Percentiles rank a stretch among this genome's conserved stretches.
Conservation (phyloP, 805 yeast species). For the Wickerhamomyces mucosus region DNA sequence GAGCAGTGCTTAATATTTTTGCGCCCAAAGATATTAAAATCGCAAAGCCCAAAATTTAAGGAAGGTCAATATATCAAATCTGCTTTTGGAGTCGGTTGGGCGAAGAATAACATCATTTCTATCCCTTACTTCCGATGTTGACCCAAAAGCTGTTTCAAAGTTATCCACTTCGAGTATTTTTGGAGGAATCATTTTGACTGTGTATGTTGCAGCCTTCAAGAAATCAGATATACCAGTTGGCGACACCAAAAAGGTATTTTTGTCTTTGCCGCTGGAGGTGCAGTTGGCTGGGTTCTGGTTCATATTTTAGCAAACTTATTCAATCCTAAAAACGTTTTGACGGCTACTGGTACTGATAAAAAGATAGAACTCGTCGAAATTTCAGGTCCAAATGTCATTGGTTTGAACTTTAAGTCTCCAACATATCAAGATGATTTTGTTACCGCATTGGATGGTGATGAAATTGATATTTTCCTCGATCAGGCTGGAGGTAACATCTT, state of each 20-base stretch:
- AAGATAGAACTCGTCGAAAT: conserved; percentile 44
- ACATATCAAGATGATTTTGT: conserved; percentile 25
- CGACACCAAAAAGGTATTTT: conserved; percentile 30
- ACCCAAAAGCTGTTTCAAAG: conserved; percentile 27
- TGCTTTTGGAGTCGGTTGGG: conserved; percentile 32
- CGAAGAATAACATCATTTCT: conserved; percentile 32
- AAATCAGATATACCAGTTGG: conserved; percentile 35
- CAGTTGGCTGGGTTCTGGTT: conserved; percentile 50
- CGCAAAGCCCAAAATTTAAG: conserved; percentile 29
- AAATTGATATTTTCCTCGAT: conserved; percentile 45
- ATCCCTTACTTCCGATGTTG: conserved; percentile 4
- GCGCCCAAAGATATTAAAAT: conserved; percentile 37
- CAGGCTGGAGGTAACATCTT: conserved; percentile 54
- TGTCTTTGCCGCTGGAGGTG: conserved; percentile 63
- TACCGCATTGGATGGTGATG: conserved; percentile 34
- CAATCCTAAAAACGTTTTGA: conserved; percentile 45
- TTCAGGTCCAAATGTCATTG: conserved; percentile 40
- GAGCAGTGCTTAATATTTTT: conserved; percentile 29
- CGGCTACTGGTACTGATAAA: conserved; percentile 48
- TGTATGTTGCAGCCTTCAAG: conserved; percentile 42
- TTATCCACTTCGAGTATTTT: conserved; percentile 38
- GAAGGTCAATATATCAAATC: conserved; percentile 35
- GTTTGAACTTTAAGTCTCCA: conserved; percentile 40
- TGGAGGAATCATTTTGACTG: conserved; percentile 52
- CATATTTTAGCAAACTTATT: conserved; percentile 45